Conservation (phyloP, 441 rosid genomes). For the Erodium trifolium region DNA sequence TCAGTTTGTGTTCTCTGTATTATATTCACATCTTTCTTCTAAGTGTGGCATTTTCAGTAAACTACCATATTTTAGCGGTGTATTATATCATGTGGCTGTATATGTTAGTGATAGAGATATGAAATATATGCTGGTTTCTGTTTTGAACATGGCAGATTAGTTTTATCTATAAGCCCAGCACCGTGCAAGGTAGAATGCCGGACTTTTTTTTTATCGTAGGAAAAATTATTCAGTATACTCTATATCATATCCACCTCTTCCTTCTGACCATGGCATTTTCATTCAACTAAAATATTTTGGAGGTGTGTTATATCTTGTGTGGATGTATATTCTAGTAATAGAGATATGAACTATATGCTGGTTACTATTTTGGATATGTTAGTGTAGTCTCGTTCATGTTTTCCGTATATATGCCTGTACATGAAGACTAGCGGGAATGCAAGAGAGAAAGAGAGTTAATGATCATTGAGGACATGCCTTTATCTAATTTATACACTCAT, state of each 20-base stretch:
- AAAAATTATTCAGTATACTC: not conserved
- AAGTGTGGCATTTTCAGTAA: not conserved
- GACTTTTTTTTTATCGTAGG: too few relatives aligned
- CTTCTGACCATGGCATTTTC: not conserved
- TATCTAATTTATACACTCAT: not conserved
- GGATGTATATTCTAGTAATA: not conserved
- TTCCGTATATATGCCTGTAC: too few relatives aligned
- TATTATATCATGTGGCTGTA: not conserved
- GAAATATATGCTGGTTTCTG: too few relatives aligned
- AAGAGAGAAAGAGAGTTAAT: not conserved
- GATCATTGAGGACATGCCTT: not conserved
- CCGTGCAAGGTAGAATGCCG: too few relatives aligned
- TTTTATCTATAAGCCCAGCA: too few relatives aligned
- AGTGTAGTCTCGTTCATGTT: too few relatives aligned
- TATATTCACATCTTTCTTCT: not conserved
- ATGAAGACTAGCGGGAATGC: not conserved
- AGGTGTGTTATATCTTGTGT: not conserved
- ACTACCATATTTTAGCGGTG: not conserved
- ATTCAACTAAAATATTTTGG: not conserved
- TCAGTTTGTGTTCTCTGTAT: not conserved
- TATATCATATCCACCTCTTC: not conserved
- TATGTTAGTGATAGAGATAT: not conserved
- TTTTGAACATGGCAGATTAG: too few relatives aligned
- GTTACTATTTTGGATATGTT: too few relatives aligned
- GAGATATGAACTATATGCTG: conserved; percentile 1